Conservation (phyloP, 1,284 basidiomycete genomes). For the Boletus mariae region DNA sequence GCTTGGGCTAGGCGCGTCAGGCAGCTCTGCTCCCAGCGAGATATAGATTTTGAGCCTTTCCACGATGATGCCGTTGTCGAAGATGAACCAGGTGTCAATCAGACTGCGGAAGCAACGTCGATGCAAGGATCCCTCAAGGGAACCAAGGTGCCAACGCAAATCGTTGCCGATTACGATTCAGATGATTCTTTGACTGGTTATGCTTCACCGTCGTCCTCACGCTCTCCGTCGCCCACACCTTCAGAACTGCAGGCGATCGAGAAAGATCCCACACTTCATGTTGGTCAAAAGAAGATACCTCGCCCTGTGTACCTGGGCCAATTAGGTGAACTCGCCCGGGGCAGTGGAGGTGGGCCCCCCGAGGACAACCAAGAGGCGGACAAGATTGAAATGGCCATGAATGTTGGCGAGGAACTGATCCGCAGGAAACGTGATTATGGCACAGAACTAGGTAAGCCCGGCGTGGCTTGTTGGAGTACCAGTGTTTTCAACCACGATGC, state of each 20-base stretch:
- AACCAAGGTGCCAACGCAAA: slow-evolving; percentile 1
- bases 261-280: slow-evolving; percentile 73
- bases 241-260: slow-evolving; percentile 81
- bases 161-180: slow-evolving; percentile 55
- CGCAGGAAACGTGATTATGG: slow-evolving; percentile 80
- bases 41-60: slow-evolving; percentile 44
- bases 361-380: slow-evolving; percentile 71
- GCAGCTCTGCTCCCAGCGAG: slow-evolving; percentile 46
- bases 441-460: slow-evolving; percentile 69
- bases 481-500: slow-evolving; percentile 4
- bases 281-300: slow-evolving; percentile 61
- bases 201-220: slow-evolving; percentile 61
- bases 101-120: not conserved
- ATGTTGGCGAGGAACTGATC: slow-evolving; percentile 76
- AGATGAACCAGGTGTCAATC: slow-evolving; percentile 1
- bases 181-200: slow-evolving; percentile 85
- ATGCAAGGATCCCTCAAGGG: slow-evolving; percentile 1
- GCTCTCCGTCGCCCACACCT: slow-evolving; percentile 75
- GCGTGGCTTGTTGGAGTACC: not conserved
- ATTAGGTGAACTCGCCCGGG: slow-evolving; percentile 67
- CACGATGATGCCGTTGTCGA: slow-evolving; percentile 3
- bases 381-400: slow-evolving; percentile 73
- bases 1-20: slow-evolving; percentile 63
- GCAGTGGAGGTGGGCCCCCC: slow-evolving; percentile 42
- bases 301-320: slow-evolving; percentile 83